phyloP scores from a whole-genome alignment of 345 rosid species.

The Atalantia buxifolia region DNA sequence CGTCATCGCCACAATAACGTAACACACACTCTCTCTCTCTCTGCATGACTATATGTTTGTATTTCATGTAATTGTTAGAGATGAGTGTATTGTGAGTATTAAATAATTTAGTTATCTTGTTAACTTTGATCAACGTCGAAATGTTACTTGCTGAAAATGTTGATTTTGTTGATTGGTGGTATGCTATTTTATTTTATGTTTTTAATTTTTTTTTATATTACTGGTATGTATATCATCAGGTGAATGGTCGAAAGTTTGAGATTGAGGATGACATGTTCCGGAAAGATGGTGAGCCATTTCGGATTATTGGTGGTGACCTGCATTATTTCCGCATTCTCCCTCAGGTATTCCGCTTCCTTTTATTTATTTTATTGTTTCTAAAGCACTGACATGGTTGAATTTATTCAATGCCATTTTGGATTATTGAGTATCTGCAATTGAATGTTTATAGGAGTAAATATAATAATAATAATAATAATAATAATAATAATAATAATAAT shows the following conservation, averaged over 20 bases:
- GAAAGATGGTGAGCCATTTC: constrained; percentile 71
- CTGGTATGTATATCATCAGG: constrained; percentile 22
- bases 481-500: not conserved
- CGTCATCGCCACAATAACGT: constrained; percentile 25
- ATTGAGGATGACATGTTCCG: constrained; percentile 75
- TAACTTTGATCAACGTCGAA: not conserved
- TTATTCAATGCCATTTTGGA: too few relatives aligned
- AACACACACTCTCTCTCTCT: too few relatives aligned
- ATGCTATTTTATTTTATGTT: not conserved
- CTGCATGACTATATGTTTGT: too few relatives aligned
- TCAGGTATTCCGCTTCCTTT: constrained; percentile 39
- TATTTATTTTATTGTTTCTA: not conserved
- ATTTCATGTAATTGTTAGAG: not conserved
- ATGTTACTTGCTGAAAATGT: not conserved
- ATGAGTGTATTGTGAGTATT: not conserved
- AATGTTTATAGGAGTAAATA: not conserved
- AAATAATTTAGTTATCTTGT: not conserved
- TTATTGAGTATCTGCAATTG: not conserved
- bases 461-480: too few relatives aligned
- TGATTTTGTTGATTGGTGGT: not conserved
- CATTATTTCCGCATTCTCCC: constrained; percentile 91
- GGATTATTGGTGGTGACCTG: constrained; percentile 89
- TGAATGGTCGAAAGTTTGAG: constrained; percentile 40
- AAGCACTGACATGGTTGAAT: not conserved
- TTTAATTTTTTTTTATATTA: too few relatives aligned